These are phyloP conservation scores for Goffeauzyma gilvescens DNA, from an alignment of 768 basidiomycete genomes.

Conservation along the genomic window DNA sequence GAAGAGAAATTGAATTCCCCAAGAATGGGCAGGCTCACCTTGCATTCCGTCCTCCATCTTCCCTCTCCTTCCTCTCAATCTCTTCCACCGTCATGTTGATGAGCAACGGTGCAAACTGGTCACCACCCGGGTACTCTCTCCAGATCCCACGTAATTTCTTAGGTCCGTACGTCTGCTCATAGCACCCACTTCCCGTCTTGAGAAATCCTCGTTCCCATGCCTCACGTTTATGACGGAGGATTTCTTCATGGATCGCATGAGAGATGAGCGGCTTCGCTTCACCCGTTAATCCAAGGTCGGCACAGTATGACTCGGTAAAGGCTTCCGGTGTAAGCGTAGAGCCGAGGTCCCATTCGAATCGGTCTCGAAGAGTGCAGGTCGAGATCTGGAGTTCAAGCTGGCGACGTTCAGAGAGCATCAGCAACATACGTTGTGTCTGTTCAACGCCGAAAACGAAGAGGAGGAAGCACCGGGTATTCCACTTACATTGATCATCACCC, in stretches of 20 bases:
- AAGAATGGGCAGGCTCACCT: slow-evolving; percentile 9
- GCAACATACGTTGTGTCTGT: slow-evolving; percentile 43
- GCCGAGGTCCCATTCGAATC: slow-evolving; percentile 97
- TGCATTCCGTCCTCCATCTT: slow-evolving; percentile 42
- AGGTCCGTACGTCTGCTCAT: slow-evolving; percentile 51
- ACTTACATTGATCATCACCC: slow-evolving; percentile 36
- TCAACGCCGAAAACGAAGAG: too few species aligned
- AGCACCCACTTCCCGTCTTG: slow-evolving; percentile 38
- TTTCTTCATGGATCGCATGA: slow-evolving; percentile 85
- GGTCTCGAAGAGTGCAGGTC: slow-evolving; percentile 73
- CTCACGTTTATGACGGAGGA: slow-evolving; percentile 86
- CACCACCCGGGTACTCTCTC: slow-evolving; percentile 85
- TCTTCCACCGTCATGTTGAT: slow-evolving; percentile 77
- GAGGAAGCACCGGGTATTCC: slow-evolving; percentile 7
- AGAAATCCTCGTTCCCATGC: slow-evolving; percentile 86
- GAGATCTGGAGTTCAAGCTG: slow-evolving; percentile 96
- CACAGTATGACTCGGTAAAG: slow-evolving; percentile 60
- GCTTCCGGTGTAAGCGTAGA: slow-evolving; percentile 66
- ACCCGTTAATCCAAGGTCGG: slow-evolving; percentile 69
- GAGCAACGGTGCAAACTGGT: slow-evolving; percentile 73
- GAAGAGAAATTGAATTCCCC: too few species aligned
- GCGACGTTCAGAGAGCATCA: background rate
- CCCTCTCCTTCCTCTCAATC: slow-evolving; percentile 70
- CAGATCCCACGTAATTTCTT: slow-evolving; percentile 70
- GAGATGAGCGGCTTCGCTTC: slow-evolving; percentile 76